A percentile compares a stretch with the other conserved stretches of the same genome.
These are phyloP conservation scores for Staphylotrichum longicolle DNA, from an alignment of 495 filamentous ascomycete species.

Conservation along the genomic window DNA sequence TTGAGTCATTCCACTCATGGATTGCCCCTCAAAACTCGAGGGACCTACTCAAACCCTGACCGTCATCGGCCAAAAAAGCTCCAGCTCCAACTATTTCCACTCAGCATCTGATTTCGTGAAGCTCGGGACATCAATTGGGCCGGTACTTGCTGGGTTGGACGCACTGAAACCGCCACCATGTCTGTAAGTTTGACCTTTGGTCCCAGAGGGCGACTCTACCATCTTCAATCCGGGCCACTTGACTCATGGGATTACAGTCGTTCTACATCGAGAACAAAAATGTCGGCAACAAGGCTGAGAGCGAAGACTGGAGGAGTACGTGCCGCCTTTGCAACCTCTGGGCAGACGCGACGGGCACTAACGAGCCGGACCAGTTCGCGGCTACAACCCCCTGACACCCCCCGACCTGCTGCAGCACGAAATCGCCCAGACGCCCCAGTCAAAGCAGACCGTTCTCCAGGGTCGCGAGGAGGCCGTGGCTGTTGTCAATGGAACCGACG, in stretches of 20 bases:
- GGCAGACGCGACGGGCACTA: slow-evolving; percentile 3
- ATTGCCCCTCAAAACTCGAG: slow-evolving; percentile 23
- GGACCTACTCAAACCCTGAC: slow-evolving; percentile 9
- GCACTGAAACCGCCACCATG: slow-evolving; percentile 20
- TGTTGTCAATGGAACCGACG: slow-evolving; percentile 76
- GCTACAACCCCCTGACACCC: slow-evolving; percentile 90
- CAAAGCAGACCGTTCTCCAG: slow-evolving; percentile 73
- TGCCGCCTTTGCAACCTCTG: slow-evolving; percentile 6
- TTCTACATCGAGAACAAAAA: slow-evolving; percentile 87
- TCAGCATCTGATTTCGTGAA: not conserved
- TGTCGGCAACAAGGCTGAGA: slow-evolving; percentile 73
- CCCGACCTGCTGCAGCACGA: slow-evolving; percentile 96
- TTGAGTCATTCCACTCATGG: slow-evolving; percentile 26
- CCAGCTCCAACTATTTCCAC: not conserved
- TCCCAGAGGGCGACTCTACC: not conserved
- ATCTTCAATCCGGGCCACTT: no score
- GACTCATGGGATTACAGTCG: slow-evolving; percentile 11
- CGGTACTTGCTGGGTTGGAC: not conserved
- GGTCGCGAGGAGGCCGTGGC: slow-evolving; percentile 79
- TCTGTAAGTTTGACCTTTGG: slow-evolving; percentile 24
- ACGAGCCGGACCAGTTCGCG: slow-evolving; percentile 58
- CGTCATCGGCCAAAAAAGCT: slow-evolving; percentile 18
- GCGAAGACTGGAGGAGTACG: slow-evolving; percentile 91
- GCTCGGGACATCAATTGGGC: not conserved
- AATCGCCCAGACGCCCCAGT: slow-evolving; percentile 74